These are phyloP conservation scores for Saccharomycopsis fermentans DNA, from an alignment of 805 yeast species.

Conservation along the genomic window DNA sequence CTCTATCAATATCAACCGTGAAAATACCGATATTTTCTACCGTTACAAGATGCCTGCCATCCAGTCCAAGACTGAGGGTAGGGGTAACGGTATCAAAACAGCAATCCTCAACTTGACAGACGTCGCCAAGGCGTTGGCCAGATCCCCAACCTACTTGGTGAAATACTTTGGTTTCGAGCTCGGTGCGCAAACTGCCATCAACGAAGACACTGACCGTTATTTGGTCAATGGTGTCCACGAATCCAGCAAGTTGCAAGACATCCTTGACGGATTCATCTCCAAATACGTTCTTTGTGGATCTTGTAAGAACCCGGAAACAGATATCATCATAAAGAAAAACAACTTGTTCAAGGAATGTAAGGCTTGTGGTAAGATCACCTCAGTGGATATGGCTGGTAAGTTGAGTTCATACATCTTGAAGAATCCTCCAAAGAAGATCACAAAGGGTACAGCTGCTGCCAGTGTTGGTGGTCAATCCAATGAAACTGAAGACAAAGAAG, in stretches of 20 bases:
- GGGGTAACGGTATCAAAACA: constrained; percentile 98
- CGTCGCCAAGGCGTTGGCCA: constrained; percentile 86
- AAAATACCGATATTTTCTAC: constrained; percentile 95
- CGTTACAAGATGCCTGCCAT: constrained; percentile 99
- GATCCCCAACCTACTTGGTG: constrained; percentile 87
- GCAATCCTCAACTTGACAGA: constrained; percentile 83
- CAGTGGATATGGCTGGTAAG: constrained; percentile 35
- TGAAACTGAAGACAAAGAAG: constrained; percentile 1
- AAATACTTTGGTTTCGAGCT: constrained; percentile 94
- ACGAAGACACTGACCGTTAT: constrained; percentile 75
- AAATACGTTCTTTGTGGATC: constrained; percentile 89
- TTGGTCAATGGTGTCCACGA: constrained; percentile 94
- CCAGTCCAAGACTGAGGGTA: constrained; percentile 94
- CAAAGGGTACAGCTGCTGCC: constrained; percentile 51
- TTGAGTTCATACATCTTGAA: constrained; percentile 37
- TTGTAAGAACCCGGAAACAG: constrained; percentile 97
- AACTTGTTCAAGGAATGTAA: constrained; percentile 89
- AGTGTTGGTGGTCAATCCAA: constrained; percentile 28
- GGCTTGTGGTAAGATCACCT: constrained; percentile 76
- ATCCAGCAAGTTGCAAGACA: constrained; percentile 81
- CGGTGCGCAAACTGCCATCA: constrained; percentile 88
- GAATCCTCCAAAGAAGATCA: constrained; percentile 39
- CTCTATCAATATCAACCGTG: constrained; percentile 87
- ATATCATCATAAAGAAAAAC: constrained; percentile 65
- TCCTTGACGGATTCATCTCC: constrained; percentile 85